Base-by-base conservation (phyloP, 768 basidiomycete species). In the Pleurotus ostreatus region DNA sequence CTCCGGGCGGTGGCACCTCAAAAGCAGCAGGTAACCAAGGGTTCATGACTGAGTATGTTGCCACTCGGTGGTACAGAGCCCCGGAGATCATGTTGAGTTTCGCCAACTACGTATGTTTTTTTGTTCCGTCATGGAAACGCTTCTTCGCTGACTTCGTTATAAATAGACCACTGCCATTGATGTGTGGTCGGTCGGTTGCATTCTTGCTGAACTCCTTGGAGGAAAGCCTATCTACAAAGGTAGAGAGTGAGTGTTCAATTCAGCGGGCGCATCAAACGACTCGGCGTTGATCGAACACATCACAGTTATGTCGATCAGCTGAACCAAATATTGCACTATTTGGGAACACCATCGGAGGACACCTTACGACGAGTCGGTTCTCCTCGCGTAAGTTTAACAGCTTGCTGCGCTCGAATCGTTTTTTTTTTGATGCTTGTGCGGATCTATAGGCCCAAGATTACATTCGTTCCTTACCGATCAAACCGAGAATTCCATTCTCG, bases 51-150 rank as follows among this genome's bases (percentile, higher is more conserved):
- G 97, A 98, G 74, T 98, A 96, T 69, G 90, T 98, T 30, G 96
- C 96, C n/a, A 99, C 96, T 6, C 81, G 96, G 56, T 98, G 96
- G 96, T 99, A 99, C 69, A 80, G 96, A 37, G 96, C 96, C 18
- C 96, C 97, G 0, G 97, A 99, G 74, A 99, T 98, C 72, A 99
- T 98, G 97, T 69, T 98, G 63, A 94, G 92, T 75, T 96, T 94
- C 63, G 92, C 92, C 18, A 94, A 94, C 74, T 94, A 94, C 66
- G 94, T 94, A 62, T 69, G 89, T 75, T 11, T 20, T 49, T 49
- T 22, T 56, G 38, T 23, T 43, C n/a, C 48, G 23, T 57, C 13
- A 18, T 37, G 12, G 26, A 55, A 13, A 55, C 26, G 55, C 22
- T 62, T 73, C 52, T 68, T 49, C 41, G 23, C 25, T 20, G 13